Evolutionary conservation across 169 alveolate species (phyloP).

Genomic region (Plasmodium gallinaceum): DNA sequence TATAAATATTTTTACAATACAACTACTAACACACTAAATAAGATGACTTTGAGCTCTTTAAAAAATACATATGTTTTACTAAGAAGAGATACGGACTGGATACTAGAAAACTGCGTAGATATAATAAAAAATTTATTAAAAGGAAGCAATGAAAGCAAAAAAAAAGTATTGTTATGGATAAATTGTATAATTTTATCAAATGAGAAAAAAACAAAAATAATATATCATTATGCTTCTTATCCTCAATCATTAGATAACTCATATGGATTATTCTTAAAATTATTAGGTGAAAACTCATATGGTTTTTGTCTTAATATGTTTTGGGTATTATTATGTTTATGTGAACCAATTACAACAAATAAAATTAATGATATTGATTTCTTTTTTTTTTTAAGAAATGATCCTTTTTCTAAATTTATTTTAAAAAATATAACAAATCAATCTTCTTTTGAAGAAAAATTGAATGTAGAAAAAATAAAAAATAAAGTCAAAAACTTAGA

Average conservation of each 20-base stretch:
- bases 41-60: conserved; percentile 52
- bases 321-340: conserved; percentile 82
- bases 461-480: conserved; percentile 70
- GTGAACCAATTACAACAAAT: conserved; percentile 80
- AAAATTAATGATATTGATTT: conserved; percentile 79
- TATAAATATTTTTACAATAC: conserved; percentile 65
- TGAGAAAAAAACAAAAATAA: conserved; percentile 79
- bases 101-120: conserved; percentile 78
- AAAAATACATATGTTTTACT: conserved; percentile 54
- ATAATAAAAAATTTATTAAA: conserved; percentile 77
- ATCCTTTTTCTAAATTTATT: conserved; percentile 45
- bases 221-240: conserved; percentile 62
- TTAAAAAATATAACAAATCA: conserved; percentile 33
- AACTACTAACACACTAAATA: conserved; percentile 57
- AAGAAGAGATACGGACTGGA: conserved; percentile 78
- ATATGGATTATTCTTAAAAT: conserved; percentile 54
- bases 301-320: conserved; percentile 82
- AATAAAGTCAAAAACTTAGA: conserved; percentile 42
- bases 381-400: conserved; percentile 65
- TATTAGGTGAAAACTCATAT: conserved; percentile 82
- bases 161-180: conserved; percentile 78
- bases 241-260: conserved; percentile 75
- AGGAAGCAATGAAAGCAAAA: conserved; percentile 76
- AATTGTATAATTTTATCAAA: conserved; percentile 78
- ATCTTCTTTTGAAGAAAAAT: conserved; percentile 52